Base-by-base conservation (phyloP, 768 basidiomycete genomes). In the Lactarius sanguifluus region DNA sequence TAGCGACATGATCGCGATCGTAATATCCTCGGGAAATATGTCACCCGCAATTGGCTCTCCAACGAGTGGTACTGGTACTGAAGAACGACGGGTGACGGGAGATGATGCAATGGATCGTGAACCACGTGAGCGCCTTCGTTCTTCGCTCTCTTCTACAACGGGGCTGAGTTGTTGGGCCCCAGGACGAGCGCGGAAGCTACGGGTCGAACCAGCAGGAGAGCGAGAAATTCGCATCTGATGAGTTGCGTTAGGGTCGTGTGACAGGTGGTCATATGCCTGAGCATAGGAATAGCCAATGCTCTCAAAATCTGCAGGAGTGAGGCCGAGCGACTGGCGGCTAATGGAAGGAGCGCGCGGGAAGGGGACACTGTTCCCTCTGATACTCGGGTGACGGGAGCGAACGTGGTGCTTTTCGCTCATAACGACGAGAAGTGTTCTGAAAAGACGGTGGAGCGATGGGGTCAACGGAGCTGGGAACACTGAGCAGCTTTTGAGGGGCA, bases 11-110 rank as follows among this genome's bases (percentile, higher is more conserved):
- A 66, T 64, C 1, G 60, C 70, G 30, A 66, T 34, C 18, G 64
- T 69, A 38, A 71, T 66, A 40, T 71, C 70, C 50, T 71, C 70
- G 2, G 65, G 59, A 54, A 71, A 71, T 15, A 64, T 59, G n/a
- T 62, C 64, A 23, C 43, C 54, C 38, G 45, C 20, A 20, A 36
- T 15, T 28, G 64, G 59, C 41, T 43, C 45, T 9, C n/a, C 38
- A 45, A n/a, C 25, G 32, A 61, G 59, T 41, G 62, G 59, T 32
- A 52, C 12, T 12, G 62, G 25, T 59, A 56, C 28, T 25, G 60
- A 60, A 25, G 64, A 64, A 34, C 64, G 59, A 52, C 32, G 57
- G 9, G 64, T 15, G 28, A 61, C 16, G n/a, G 38, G 59, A 34
- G 70, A 59, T 34, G 66, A 60, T 9, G 59, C 25, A 41, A 28